These are phyloP conservation scores for Fusarium dimerum DNA, from an alignment of 2,329 filamentous ascomycete species.

Conservation along the genomic window DNA sequence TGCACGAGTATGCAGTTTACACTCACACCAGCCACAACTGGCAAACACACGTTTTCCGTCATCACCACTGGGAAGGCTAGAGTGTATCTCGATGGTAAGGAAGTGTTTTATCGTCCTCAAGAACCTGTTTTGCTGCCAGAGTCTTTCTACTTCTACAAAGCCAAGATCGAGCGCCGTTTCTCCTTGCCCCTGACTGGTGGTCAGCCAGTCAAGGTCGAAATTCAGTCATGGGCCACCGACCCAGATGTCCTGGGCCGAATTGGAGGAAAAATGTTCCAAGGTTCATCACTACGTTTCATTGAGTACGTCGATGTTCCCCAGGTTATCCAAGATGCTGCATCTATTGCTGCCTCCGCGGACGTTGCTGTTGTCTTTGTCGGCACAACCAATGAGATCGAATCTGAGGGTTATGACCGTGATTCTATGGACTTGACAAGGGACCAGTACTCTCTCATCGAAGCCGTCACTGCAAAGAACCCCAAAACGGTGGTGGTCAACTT, in stretches of 20 bases:
- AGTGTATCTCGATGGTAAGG: conserved; percentile 5
- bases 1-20: conserved; percentile 10
- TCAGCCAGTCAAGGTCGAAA: conserved; percentile 1
- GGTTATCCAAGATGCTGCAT: too few species aligned
- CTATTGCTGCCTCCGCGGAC: neutral
- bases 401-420: conserved; percentile 25
- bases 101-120: neutral
- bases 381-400: conserved; percentile 56
- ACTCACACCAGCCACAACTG: conserved; percentile 2
- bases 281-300: conserved; percentile 7
- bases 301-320: conserved; percentile 5
- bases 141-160: conserved; percentile 10
- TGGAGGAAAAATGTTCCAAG: conserved; percentile 12
- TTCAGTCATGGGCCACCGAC: conserved; percentile 9
- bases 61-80: conserved; percentile 9
- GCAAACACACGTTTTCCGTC: conserved; percentile 8
- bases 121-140: conserved; percentile 1
- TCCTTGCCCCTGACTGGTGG: neutral
- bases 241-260: conserved; percentile 4
- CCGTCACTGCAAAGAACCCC: conserved; percentile 55
- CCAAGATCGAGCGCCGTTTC: conserved; percentile 4
- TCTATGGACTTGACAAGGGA: conserved; percentile 26
- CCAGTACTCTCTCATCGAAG: conserved; percentile 56
- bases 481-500: conserved; percentile 62
- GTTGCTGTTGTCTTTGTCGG: conserved; percentile 6